phyloP scores from a whole-genome alignment of 306 rosid species.

The Glycine latifolia region DNA sequence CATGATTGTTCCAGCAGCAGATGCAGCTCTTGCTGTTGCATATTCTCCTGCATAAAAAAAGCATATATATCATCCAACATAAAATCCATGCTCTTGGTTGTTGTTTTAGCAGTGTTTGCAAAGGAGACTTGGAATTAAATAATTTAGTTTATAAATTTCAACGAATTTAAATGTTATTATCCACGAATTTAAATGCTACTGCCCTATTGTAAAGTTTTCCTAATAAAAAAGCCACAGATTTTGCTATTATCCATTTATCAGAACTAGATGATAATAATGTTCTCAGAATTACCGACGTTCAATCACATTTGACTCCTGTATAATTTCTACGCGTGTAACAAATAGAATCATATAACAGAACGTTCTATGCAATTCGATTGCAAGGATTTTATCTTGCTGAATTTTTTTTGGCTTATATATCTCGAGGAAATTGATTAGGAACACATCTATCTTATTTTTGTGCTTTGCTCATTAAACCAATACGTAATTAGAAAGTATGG shows the following conservation, averaged over 20 bases:
- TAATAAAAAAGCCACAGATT: background rate
- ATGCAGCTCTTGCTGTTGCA: conserved; percentile 92
- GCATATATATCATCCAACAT: conserved; percentile 27
- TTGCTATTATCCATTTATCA: conserved; percentile 25
- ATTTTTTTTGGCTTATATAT: no score
- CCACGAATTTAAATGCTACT: background rate
- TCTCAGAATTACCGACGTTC: background rate
- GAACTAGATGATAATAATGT: conserved; percentile 2
- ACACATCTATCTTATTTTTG: background rate
- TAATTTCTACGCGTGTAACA: background rate
- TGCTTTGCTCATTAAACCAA: background rate
- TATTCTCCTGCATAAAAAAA: conserved; percentile 68
- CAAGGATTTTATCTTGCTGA: no score
- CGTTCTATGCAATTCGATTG: no score
- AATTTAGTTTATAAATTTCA: background rate
- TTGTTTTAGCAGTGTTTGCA: background rate
- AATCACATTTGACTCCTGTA: background rate
- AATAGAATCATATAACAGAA: conserved; percentile 2
- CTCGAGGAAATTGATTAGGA: no score
- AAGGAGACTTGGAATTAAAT: background rate
- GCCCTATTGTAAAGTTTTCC: background rate
- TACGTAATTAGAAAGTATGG: background rate
- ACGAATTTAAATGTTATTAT: background rate
- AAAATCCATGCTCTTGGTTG: conserved; percentile 1
- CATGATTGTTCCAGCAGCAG: conserved; percentile 89